These are phyloP conservation scores for Solanum ahanhuiri DNA, from an alignment of 257 asterid genomes.

Conservation along the genomic window DNA sequence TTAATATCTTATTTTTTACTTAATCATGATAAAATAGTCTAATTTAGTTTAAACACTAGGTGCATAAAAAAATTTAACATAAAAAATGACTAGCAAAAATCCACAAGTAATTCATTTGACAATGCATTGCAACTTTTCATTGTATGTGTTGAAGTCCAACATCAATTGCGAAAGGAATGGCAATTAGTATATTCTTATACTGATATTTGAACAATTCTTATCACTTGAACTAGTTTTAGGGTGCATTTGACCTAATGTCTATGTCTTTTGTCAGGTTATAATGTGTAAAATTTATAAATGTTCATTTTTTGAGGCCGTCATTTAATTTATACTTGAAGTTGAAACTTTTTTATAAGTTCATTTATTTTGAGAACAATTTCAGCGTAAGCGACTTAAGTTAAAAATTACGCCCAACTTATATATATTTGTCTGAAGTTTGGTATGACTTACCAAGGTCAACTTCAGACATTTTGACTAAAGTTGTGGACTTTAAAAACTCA, in stretches of 20 bases:
- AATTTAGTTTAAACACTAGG: neutral
- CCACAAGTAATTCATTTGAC: neutral
- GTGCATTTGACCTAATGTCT: neutral
- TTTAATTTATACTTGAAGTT: neutral
- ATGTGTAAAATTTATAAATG: neutral
- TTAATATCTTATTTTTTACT: neutral
- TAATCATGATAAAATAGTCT: neutral
- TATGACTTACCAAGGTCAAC: neutral
- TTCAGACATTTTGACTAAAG: neutral
- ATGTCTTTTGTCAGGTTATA: neutral
- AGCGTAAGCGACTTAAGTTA: neutral
- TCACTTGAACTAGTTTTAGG: neutral
- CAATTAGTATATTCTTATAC: neutral
- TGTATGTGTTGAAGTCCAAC: neutral
- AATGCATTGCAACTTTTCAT: neutral
- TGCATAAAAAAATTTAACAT: neutral
- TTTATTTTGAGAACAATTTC: neutral
- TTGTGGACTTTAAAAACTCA: neutral
- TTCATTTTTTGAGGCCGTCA: accelerated
- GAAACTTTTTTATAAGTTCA: neutral
- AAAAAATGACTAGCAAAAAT: neutral
- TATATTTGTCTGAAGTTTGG: neutral
- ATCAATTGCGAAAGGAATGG: neutral
- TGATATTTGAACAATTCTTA: neutral
- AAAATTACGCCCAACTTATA: neutral